Evolutionary conservation across 148 eudicot species (phyloP).

Genomic region (Polygonum maritimum): DNA sequence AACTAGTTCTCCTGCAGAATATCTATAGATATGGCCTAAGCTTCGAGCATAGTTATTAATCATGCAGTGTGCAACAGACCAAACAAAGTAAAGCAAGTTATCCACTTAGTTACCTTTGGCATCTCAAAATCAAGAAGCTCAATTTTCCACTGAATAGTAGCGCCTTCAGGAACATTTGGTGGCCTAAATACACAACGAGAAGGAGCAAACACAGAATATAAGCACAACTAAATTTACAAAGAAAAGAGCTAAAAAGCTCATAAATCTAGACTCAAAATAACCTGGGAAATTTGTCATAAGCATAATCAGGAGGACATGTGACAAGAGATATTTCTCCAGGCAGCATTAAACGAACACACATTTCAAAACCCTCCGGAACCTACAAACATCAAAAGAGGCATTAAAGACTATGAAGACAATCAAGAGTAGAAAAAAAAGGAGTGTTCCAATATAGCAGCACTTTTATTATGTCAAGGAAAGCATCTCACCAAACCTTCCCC

Average conservation of each 20-base stretch:
- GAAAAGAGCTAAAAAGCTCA: not conserved
- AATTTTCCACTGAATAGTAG: constrained; percentile 85
- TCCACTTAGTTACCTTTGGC: constrained; percentile 43
- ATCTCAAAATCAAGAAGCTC: constrained; percentile 92
- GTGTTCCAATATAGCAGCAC: not conserved
- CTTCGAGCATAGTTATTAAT: not conserved
- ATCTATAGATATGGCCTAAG: not conserved
- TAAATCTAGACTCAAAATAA: constrained; percentile 13
- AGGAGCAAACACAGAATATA: not conserved
- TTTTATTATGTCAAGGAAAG: not conserved
- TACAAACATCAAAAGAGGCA: constrained; percentile 13
- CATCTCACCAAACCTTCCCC: constrained; percentile 97
- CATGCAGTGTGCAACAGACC: not conserved
- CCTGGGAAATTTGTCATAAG: constrained; percentile 94
- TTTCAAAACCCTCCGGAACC: constrained; percentile 99
- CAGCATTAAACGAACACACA: constrained; percentile 91
- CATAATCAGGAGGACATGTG: constrained; percentile 98
- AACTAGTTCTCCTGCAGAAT: not conserved
- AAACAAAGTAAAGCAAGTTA: not conserved
- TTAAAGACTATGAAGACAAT: not conserved
- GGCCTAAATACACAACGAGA: constrained; percentile 45
- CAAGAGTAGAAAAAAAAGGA: not conserved
- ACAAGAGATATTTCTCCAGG: constrained; percentile 94
- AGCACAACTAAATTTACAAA: not conserved
- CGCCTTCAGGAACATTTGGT: constrained; percentile 78